Conservation (phyloP, 2,329 filamentous ascomycete species). For the Penicillium sp. region DNA sequence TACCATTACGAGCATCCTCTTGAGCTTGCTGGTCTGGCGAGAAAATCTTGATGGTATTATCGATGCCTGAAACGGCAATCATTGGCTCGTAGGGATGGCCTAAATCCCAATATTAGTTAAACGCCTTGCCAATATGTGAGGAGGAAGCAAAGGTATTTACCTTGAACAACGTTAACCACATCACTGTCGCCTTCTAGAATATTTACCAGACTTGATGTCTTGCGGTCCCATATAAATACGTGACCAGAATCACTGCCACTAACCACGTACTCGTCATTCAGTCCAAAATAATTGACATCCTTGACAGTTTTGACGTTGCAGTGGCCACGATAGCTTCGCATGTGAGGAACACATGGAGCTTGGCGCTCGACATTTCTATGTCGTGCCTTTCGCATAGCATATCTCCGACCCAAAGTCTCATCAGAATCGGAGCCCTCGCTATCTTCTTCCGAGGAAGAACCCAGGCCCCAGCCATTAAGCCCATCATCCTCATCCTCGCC, state of each 20-base stretch:
- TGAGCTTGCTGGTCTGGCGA: constrained; percentile 60
- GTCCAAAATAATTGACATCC: constrained; percentile 67
- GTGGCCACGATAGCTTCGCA: constrained; percentile 60
- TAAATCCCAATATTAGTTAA: constrained; percentile 26
- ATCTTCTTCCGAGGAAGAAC: constrained; percentile 21
- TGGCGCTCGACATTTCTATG: constrained; percentile 55
- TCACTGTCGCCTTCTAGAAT: constrained; percentile 66
- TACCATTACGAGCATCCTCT: constrained; percentile 55
- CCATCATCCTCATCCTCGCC: constrained; percentile 14
- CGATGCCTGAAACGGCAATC: constrained; percentile 65
- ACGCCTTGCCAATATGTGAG: not conserved
- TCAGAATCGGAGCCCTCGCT: constrained; percentile 25
- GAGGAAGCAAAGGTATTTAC: constrained; percentile 29
- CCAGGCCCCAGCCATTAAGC: not conserved
- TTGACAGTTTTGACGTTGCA: constrained; percentile 68
- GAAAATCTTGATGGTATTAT: constrained; percentile 68
- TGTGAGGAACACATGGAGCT: constrained; percentile 57
- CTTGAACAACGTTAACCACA: constrained; percentile 68
- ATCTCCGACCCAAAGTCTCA: constrained; percentile 46
- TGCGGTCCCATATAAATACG: constrained; percentile 68
- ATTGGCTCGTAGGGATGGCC: constrained; percentile 67
- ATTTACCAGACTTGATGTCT: constrained; percentile 60
- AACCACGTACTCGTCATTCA: constrained; percentile 67
- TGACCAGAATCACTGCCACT: constrained; percentile 66
- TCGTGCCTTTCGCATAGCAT: constrained; percentile 49